Evolutionary conservation across 345 rosid species (phyloP).

Genomic region (Psidium guajava): DNA sequence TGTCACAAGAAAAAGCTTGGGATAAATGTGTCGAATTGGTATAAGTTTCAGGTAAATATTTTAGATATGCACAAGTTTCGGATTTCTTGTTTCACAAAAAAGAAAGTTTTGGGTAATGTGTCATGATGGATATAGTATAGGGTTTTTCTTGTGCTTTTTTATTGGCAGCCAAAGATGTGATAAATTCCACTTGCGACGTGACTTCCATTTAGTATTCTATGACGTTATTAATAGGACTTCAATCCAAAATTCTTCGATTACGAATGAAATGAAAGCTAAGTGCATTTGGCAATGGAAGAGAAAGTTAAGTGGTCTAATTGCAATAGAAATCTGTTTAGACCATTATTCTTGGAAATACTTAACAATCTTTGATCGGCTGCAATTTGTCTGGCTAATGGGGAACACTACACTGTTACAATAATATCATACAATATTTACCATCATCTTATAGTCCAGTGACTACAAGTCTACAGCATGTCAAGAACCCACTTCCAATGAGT

Average conservation of each 20-base stretch:
- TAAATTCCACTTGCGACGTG: neutral
- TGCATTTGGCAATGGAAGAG: neutral
- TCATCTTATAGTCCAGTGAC: neutral
- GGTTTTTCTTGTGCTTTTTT: neutral
- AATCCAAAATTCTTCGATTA: neutral
- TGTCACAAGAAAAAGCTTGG: too few relatives aligned
- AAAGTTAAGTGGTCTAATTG: neutral
- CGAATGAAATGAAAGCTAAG: neutral
- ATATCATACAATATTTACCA: neutral
- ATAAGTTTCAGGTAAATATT: too few relatives aligned
- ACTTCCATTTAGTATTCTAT: neutral
- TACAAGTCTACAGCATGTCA: neutral
- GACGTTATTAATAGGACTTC: neutral
- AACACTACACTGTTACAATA: neutral
- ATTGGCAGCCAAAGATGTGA: neutral
- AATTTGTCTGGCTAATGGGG: neutral
- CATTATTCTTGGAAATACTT: neutral
- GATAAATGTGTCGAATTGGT: too few relatives aligned
- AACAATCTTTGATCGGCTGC: neutral
- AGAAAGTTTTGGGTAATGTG: too few relatives aligned
- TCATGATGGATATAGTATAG: too few relatives aligned
- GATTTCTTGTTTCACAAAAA: too few relatives aligned
- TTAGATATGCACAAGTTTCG: too few relatives aligned
- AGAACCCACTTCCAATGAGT: neutral
- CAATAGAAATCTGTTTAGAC: neutral